Percentiles rank a stretch among this genome's conserved stretches.
Conservation (phyloP, 345 rosid genomes). For the Aegle marmelos region DNA sequence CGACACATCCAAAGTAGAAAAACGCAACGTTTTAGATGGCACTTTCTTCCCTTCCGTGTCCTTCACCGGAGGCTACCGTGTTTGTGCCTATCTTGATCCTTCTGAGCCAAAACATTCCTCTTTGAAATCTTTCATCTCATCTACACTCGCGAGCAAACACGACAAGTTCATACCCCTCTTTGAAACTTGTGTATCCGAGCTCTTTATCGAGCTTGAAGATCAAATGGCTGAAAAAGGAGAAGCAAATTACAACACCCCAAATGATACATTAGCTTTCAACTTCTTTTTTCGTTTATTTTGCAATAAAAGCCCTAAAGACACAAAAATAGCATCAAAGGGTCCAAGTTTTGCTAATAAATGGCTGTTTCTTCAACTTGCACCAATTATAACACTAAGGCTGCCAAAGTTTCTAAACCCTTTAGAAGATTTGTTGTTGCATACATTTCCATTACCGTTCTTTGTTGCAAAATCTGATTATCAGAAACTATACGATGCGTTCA, state of each 20-base stretch:
- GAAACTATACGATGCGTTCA: constrained; percentile 33
- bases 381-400: constrained; percentile 22
- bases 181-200: constrained; percentile 13
- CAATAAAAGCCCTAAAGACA: constrained; percentile 2
- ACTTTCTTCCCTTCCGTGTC: constrained; percentile 40
- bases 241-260: constrained; percentile 19
- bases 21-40: constrained; percentile 32
- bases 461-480: constrained; percentile 27
- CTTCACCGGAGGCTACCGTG: constrained; percentile 41
- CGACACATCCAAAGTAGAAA: constrained; percentile 43
- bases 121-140: constrained; percentile 30
- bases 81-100: constrained; percentile 41
- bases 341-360: constrained; percentile 17
- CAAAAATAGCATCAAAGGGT: constrained; percentile 13
- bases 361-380: constrained; percentile 29
- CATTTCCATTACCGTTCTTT: constrained; percentile 27
- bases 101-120: constrained; percentile 35
- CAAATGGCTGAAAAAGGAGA: constrained; percentile 11
- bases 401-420: constrained; percentile 11
- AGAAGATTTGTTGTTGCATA: constrained; percentile 33
- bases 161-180: constrained; percentile 31
- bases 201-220: constrained; percentile 32
- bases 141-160: constrained; percentile 20
- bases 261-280: constrained; percentile 15
- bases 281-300: constrained; percentile 24